Percentiles rank a stretch among this genome's conserved stretches.
Evolutionary conservation across 2,329 filamentous ascomycete genomes (phyloP).

Genomic region (Penicillium capsulatum): DNA sequence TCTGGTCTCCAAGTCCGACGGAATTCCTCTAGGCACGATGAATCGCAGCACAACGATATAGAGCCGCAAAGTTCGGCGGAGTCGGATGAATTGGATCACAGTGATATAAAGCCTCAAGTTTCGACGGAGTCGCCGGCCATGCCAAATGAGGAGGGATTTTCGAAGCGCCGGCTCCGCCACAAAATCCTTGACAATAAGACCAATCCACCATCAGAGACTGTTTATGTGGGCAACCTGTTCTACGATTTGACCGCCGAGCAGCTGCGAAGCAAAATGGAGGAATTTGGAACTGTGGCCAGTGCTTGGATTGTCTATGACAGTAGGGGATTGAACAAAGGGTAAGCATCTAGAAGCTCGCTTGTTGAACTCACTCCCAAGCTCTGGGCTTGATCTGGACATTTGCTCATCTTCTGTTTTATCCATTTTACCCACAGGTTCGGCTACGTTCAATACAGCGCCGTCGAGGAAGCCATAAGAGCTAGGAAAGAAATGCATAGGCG

Average conservation of each 20-base stretch:
- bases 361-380: no score
- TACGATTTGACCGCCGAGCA: slow-evolving; percentile 63
- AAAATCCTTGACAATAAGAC: slow-evolving; percentile 2
- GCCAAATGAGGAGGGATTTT: background rate
- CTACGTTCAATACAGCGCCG: slow-evolving; percentile 58
- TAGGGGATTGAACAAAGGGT: slow-evolving; percentile 67
- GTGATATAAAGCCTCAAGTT: no score
- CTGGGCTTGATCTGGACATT: no score
- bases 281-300: slow-evolving; percentile 54
- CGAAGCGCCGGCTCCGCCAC: slow-evolving; percentile 9
- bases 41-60: no score
- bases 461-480: slow-evolving; percentile 53
- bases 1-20: slow-evolving; percentile 13
- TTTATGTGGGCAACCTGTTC: slow-evolving; percentile 67
- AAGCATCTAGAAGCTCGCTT: slow-evolving; percentile 22
- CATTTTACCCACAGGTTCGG: slow-evolving; percentile 53
- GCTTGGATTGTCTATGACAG: slow-evolving; percentile 57
- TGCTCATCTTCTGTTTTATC: background rate
- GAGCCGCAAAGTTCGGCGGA: no score
- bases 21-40: slow-evolving; percentile 12
- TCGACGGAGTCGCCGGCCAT: background rate
- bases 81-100: no score
- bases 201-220: slow-evolving; percentile 37
- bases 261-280: slow-evolving; percentile 55
- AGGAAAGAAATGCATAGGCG: slow-evolving; percentile 56